Evolutionary conservation across 192 early-diverging fungal species (phyloP).

Genomic region (Mortierella hygrophila): DNA sequence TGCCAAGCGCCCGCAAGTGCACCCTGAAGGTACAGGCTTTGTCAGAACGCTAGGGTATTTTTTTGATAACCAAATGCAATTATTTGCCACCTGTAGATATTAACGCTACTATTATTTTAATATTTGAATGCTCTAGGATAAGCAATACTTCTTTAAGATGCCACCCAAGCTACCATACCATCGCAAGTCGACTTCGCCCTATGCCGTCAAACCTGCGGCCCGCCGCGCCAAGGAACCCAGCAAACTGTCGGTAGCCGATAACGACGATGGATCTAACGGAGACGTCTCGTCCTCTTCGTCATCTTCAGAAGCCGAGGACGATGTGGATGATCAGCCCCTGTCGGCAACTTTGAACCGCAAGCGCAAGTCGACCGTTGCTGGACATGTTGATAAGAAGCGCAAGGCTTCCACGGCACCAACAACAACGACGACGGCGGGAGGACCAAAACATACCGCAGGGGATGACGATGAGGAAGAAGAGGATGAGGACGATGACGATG

Average conservation of each 20-base stretch:
- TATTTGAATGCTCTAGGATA: constrained; percentile 20
- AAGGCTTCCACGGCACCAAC: neutral
- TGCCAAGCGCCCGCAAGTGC: constrained; percentile 67
- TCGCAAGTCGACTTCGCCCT: constrained; percentile 53
- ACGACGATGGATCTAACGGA: constrained; percentile 17
- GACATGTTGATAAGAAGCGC: constrained; percentile 41
- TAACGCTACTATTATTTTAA: neutral
- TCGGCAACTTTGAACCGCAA: constrained; percentile 7
- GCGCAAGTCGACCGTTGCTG: constrained; percentile 23
- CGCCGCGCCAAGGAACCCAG: constrained; percentile 46
- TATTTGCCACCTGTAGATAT: neutral
- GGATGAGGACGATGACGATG: constrained; percentile 33
- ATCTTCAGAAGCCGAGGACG: constrained; percentile 33
- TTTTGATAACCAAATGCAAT: neutral
- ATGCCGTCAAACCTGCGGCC: constrained; percentile 38
- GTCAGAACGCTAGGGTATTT: neutral
- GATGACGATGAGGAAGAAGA: constrained; percentile 9
- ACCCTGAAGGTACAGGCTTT: constrained; percentile 55
- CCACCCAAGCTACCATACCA: constrained; percentile 68
- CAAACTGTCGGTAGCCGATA: constrained; percentile 15
- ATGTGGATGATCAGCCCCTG: neutral
- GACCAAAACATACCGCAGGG: neutral
- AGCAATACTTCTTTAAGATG: constrained; percentile 69
- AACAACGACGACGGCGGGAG: neutral
- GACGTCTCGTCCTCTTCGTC: constrained; percentile 31